Percentiles rank a stretch among this genome's conserved stretches.
Conservation (phyloP, 2,329 filamentous ascomycete genomes). For the Leptographium galeiforme region DNA sequence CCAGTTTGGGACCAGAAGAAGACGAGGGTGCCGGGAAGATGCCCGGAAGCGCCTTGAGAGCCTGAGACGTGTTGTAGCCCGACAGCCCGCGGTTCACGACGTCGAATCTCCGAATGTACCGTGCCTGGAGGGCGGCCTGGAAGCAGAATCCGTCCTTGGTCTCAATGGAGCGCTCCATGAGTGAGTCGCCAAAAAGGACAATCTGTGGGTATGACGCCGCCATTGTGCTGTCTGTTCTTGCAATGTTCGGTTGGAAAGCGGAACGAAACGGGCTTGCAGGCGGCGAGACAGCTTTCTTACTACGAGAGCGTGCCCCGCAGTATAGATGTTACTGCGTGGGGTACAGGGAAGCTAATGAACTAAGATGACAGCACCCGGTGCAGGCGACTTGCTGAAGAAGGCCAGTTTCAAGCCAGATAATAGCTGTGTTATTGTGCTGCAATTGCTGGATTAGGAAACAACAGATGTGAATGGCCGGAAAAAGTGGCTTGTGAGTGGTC, state of each 20-base stretch:
- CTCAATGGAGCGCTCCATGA: constrained; percentile 56
- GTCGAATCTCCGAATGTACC: constrained; percentile 65
- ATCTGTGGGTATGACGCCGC: constrained; percentile 51
- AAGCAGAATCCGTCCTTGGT: constrained; percentile 60
- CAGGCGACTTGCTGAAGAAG: too few species aligned
- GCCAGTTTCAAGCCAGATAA: too few species aligned
- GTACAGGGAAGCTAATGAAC: too few species aligned
- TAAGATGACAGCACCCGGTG: too few species aligned
- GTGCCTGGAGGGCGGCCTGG: constrained; percentile 54
- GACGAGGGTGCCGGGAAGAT: constrained; percentile 45
- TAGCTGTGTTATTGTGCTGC: too few species aligned
- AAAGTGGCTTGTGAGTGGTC: too few species aligned
- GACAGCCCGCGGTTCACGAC: constrained; percentile 79
- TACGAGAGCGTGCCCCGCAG: too few species aligned
- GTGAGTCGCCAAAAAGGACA: constrained; percentile 80
- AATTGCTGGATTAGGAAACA: too few species aligned
- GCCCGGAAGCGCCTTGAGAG: constrained; percentile 51
- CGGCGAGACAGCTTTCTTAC: too few species aligned
- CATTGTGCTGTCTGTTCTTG: constrained; percentile 2
- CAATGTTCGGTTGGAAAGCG: not conserved
- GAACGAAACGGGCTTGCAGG: not conserved
- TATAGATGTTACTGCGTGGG: too few species aligned
- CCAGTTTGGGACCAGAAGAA: constrained; percentile 42
- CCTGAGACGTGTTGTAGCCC: constrained; percentile 73
- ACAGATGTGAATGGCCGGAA: too few species aligned